These are phyloP conservation scores for Starmerella vaccinii DNA, from an alignment of 805 yeast genomes.

Conservation along the genomic window DNA sequence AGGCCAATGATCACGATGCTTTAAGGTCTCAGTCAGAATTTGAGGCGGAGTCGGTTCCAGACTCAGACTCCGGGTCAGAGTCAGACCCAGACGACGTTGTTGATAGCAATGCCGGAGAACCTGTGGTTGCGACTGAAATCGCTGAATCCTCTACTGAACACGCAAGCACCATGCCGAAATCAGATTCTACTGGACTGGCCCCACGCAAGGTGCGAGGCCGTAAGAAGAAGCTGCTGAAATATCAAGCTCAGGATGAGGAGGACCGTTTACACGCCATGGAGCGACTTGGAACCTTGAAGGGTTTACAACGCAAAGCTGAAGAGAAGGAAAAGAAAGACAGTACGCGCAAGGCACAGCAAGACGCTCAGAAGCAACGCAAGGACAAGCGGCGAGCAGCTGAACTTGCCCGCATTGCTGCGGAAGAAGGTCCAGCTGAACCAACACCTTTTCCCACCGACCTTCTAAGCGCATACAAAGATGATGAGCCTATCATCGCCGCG, in stretches of 20 bases:
- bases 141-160: no score
- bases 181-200: not conserved
- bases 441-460: conserved; percentile 40
- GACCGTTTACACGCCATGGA: conserved; percentile 68
- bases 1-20: not conserved
- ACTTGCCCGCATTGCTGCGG: conserved; percentile 36
- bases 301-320: conserved; percentile 34
- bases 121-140: no score
- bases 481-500: conserved; percentile 50
- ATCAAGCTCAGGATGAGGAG: conserved; percentile 85
- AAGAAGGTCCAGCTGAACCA: conserved; percentile 27
- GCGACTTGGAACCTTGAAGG: conserved; percentile 72
- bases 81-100: no score
- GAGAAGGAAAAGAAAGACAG: conserved; percentile 32
- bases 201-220: conserved; percentile 57
- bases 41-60: no score
- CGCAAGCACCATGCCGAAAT: no score
- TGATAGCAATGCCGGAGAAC: no score
- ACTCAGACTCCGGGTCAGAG: no score
- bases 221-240: conserved; percentile 69
- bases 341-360: conserved; percentile 32
- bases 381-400: conserved; percentile 39
- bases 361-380: conserved; percentile 31
- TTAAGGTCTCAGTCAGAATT: conserved; percentile 13
- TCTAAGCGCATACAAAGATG: conserved; percentile 27